A percentile compares a stretch with the other conserved stretches of the same genome.
phyloP scores from a whole-genome alignment of 2,329 filamentous ascomycete species.

The Hypoxylon sp. region DNA sequence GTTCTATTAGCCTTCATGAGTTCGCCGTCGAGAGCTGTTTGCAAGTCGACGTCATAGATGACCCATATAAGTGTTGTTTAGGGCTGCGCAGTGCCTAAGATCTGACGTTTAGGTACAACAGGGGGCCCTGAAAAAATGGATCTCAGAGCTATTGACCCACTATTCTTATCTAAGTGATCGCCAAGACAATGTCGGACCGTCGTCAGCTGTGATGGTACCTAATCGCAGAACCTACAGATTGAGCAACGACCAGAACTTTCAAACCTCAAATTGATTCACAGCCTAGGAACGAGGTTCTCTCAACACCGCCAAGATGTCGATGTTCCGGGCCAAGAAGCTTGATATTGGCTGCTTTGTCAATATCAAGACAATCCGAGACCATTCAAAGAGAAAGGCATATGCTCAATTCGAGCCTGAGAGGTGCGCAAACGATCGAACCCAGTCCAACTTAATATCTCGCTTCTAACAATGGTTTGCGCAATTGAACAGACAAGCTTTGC shows the following conservation, averaged over 20 bases:
- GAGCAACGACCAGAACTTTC: conserved; percentile 45
- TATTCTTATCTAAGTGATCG: conserved; percentile 19
- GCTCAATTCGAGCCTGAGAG: conserved; percentile 89
- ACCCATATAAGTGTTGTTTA: conserved; percentile 23
- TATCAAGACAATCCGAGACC: conserved; percentile 88
- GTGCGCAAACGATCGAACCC: conserved; percentile 63
- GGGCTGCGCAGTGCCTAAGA: conserved; percentile 11
- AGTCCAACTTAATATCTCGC: neutral
- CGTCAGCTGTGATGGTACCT: conserved; percentile 1
- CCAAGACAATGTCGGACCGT: neutral
- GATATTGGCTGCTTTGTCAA: conserved; percentile 92
- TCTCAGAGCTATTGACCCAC: conserved; percentile 25
- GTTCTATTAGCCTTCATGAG: neutral
- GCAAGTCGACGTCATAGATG: conserved; percentile 44
- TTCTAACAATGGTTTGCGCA: conserved; percentile 19
- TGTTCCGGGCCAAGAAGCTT: conserved; percentile 91
- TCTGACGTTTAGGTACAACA: conserved; percentile 25
- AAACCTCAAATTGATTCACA: conserved; percentile 16
- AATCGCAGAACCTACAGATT: conserved; percentile 21
- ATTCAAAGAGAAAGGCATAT: conserved; percentile 96
- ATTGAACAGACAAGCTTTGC: conserved; percentile 82
- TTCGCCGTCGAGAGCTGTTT: conserved; percentile 22
- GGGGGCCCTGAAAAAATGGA: conserved; percentile 36
- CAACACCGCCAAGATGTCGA: conserved; percentile 73
- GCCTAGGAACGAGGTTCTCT: conserved; percentile 19